Conservation (phyloP, 2,329 filamentous ascomycete species). For the Clarireedia homoeocarpa region DNA sequence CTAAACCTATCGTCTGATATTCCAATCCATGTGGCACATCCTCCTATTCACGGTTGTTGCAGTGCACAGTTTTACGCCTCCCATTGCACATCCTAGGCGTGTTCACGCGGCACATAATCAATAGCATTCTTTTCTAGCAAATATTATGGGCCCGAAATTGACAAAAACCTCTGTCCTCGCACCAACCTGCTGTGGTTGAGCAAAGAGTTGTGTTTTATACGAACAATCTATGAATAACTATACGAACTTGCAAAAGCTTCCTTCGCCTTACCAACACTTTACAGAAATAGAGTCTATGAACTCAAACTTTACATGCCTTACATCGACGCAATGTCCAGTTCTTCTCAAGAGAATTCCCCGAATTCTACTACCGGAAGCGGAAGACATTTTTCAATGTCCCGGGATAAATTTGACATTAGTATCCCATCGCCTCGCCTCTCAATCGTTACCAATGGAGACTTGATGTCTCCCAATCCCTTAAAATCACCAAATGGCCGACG, state of each 20-base stretch:
- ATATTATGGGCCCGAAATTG: constrained; percentile 18
- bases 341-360: constrained; percentile 26
- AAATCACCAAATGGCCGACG: constrained; percentile 44
- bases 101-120: constrained; percentile 20
- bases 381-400: constrained; percentile 25
- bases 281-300: constrained; percentile 12
- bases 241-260: not conserved
- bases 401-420: constrained; percentile 26
- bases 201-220: constrained; percentile 3
- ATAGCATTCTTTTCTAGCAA: constrained; percentile 13
- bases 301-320: constrained; percentile 10
- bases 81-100: constrained; percentile 1
- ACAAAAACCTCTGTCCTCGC: constrained; percentile 8
- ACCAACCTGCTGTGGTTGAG: constrained; percentile 8
- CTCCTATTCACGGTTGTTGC: not conserved
- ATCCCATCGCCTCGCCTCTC: constrained; percentile 24
- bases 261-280: not conserved
- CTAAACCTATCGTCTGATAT: constrained; percentile 24
- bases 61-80: not conserved
- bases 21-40: constrained; percentile 13
- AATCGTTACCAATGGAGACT: constrained; percentile 18
- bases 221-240: not conserved
- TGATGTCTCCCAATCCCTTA: constrained; percentile 29
- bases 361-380: constrained; percentile 20
- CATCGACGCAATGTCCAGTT: constrained; percentile 25